Conservation (phyloP, 225 moss, liverwort and hornwort genomes). For the Marchantia polymorpha region DNA sequence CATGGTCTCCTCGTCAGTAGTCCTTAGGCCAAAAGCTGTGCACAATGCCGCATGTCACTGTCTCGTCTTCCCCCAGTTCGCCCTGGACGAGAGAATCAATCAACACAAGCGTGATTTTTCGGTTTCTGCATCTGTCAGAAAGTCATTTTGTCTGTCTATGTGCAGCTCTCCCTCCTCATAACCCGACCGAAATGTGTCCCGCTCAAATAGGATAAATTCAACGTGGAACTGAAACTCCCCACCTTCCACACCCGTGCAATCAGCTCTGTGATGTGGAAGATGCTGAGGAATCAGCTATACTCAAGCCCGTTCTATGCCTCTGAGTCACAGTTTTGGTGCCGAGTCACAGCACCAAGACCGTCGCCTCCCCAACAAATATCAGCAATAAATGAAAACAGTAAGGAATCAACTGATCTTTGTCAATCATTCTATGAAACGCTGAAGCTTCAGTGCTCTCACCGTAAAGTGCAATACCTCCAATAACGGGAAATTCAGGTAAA, state of each 20-base stretch:
- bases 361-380: not conserved
- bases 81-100: slow-evolving; percentile 17
- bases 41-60: slow-evolving; percentile 19
- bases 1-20: slow-evolving; percentile 11
- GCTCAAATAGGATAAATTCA: not conserved
- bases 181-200: not conserved
- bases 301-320: not conserved
- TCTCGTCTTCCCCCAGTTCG: slow-evolving; percentile 18
- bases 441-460: not conserved
- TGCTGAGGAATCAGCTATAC: not conserved
- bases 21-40: slow-evolving; percentile 18
- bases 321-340: not conserved
- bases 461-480: not conserved
- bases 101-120: slow-evolving; percentile 10
- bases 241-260: slow-evolving; percentile 9
- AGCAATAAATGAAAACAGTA: not conserved
- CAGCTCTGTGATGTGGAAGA: slow-evolving; percentile 3
- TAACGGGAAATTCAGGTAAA: not conserved
- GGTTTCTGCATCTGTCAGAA: not conserved
- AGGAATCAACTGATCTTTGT: not conserved
- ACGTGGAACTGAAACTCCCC: not conserved
- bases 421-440: not conserved
- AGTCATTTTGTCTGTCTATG: not conserved
- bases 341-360: not conserved
- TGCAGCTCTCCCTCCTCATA: not conserved